Conservation (phyloP, 2,329 filamentous ascomycete species). For the Calonectria hawksworthii region DNA sequence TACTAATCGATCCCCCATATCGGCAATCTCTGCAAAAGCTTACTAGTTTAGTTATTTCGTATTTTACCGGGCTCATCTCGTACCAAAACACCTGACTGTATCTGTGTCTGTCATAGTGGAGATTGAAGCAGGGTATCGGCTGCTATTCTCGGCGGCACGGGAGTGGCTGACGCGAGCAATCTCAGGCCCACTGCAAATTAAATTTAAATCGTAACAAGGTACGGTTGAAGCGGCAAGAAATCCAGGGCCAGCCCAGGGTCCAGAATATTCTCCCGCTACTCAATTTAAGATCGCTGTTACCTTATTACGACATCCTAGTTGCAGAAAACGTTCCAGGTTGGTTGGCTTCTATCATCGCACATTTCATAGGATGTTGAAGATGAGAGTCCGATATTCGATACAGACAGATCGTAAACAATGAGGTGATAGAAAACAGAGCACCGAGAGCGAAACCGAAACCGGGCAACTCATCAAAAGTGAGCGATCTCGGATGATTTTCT, state of each 20-base stretch:
- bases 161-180: too few relatives aligned
- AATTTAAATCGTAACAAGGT: too few relatives aligned
- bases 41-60: too few relatives aligned
- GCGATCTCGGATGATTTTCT: not conserved
- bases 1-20: too few relatives aligned
- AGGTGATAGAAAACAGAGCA: not conserved
- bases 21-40: too few relatives aligned
- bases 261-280: not conserved
- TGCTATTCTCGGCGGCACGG: too few relatives aligned
- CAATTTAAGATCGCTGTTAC: not conserved
- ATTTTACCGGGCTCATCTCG: too few relatives aligned
- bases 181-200: too few relatives aligned
- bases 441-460: not conserved
- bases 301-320: not conserved
- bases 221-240: not conserved
- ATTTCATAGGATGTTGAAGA: not conserved
- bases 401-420: not conserved
- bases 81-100: too few relatives aligned
- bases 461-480: not conserved
- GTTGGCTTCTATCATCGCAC: not conserved
- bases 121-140: too few relatives aligned
- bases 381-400: not conserved
- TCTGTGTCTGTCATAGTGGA: too few relatives aligned
- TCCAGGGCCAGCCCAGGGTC: not conserved
- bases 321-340: not conserved